These are phyloP conservation scores for Lactuca saligna DNA, from an alignment of 129 eudicot genomes.

Conservation along the genomic window DNA sequence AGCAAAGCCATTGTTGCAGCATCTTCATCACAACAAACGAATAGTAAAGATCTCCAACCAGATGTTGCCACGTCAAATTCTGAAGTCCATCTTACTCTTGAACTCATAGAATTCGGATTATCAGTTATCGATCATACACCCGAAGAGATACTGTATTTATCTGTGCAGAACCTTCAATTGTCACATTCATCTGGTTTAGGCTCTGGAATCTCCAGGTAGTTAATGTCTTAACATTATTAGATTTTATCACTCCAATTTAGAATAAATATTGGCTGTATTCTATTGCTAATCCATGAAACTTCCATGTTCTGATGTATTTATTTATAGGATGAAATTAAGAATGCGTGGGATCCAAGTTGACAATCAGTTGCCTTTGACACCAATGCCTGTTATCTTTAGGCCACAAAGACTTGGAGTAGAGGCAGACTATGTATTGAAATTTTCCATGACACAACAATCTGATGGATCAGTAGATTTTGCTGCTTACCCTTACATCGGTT, in stretches of 20 bases:
- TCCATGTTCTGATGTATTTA: conserved; percentile 2
- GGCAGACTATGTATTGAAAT: conserved; percentile 67
- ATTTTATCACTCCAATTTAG: not conserved
- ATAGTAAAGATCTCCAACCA: conserved; percentile 44
- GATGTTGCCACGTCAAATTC: conserved; percentile 41
- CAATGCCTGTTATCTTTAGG: conserved; percentile 94
- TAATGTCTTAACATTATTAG: conserved; percentile 7
- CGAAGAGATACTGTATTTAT: conserved; percentile 88
- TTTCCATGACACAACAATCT: conserved; percentile 81
- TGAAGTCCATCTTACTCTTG: conserved; percentile 86
- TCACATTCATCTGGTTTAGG: conserved; percentile 94
- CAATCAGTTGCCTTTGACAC: conserved; percentile 92
- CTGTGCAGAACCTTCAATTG: conserved; percentile 74
- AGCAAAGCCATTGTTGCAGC: conserved; percentile 24
- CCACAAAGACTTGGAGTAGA: conserved; percentile 84
- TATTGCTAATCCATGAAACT: conserved; percentile 15
- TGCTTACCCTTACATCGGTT: conserved; percentile 92
- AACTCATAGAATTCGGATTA: conserved; percentile 83
- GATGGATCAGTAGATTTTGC: conserved; percentile 88
- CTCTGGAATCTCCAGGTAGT: conserved; percentile 88
- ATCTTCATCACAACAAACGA: conserved; percentile 35
- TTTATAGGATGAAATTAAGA: conserved; percentile 75
- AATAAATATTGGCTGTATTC: not conserved
- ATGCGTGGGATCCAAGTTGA: conserved; percentile 93
- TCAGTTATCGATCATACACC: conserved; percentile 97